phyloP scores from a whole-genome alignment of 2,329 filamentous ascomycete species.

The Colletotrichum spaethianum region DNA sequence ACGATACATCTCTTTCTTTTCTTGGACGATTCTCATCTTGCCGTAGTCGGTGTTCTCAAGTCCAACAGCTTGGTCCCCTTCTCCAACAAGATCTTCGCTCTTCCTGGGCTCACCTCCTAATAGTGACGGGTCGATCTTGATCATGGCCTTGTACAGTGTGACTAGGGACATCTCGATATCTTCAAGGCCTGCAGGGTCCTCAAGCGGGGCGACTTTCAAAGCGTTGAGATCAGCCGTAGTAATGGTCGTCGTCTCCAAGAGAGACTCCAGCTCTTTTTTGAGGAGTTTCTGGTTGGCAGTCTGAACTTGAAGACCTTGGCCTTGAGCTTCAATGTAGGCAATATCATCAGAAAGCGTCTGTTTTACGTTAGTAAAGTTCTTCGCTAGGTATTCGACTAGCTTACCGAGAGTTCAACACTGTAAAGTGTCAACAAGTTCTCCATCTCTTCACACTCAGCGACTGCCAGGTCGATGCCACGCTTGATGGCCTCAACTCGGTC shows the following conservation, averaged over 20 bases:
- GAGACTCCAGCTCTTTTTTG: conserved; percentile 87
- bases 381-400: conserved; percentile 49
- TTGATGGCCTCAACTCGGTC: conserved; percentile 91
- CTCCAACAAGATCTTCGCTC: conserved; percentile 63
- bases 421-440: conserved; percentile 96
- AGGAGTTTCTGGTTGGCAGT: conserved; percentile 96
- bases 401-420: conserved; percentile 91
- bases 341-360: conserved; percentile 96
- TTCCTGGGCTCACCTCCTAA: conserved; percentile 66
- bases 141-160: conserved; percentile 90
- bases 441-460: conserved; percentile 94
- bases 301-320: conserved; percentile 96
- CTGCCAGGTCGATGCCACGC: conserved; percentile 87
- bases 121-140: conserved; percentile 90
- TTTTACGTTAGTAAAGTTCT: conserved; percentile 43
- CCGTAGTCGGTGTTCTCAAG: conserved; percentile 78
- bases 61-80: conserved; percentile 56
- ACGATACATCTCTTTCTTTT: conserved; percentile 93
- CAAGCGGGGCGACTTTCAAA: conserved; percentile 80
- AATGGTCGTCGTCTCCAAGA: conserved; percentile 94
- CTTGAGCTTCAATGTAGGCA: conserved; percentile 96
- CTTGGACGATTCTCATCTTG: conserved; percentile 92
- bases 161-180: conserved; percentile 85
- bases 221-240: conserved; percentile 82
- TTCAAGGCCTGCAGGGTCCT: conserved; percentile 78